Conservation (phyloP, 2,329 filamentous ascomycete genomes). For the Emericellopsis atlantica region DNA sequence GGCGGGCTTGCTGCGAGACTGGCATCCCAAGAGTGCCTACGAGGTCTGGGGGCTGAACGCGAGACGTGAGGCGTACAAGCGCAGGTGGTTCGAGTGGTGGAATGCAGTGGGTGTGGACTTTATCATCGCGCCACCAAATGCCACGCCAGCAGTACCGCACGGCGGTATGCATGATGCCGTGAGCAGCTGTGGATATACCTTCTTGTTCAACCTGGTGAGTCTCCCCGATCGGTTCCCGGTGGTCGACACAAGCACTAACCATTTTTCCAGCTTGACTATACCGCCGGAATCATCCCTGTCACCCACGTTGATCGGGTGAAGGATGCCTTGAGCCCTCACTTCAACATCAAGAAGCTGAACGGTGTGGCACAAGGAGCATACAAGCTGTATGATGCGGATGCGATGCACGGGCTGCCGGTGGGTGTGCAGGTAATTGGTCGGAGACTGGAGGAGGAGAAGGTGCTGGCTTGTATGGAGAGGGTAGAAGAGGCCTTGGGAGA, state of each 20-base stretch:
- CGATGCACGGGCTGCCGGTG: constrained; percentile 81
- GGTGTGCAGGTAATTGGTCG: constrained; percentile 74
- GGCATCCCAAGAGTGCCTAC: constrained; percentile 59
- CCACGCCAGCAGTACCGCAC: constrained; percentile 79
- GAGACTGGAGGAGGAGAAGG: constrained; percentile 77
- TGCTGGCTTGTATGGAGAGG: constrained; percentile 66
- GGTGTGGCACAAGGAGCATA: constrained; percentile 74
- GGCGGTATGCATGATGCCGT: constrained; percentile 77
- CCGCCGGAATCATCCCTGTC: constrained; percentile 69
- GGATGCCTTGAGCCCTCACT: constrained; percentile 51
- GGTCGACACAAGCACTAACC: constrained; percentile 2
- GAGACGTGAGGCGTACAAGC: constrained; percentile 65
- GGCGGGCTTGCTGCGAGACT: constrained; percentile 64
- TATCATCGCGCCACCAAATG: constrained; percentile 74
- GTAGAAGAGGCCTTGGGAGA: constrained; percentile 62
- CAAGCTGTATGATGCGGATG: constrained; percentile 67
- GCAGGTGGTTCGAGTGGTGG: constrained; percentile 79
- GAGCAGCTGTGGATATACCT: constrained; percentile 83
- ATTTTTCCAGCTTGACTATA: constrained; percentile 62
- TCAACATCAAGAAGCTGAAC: constrained; percentile 55
- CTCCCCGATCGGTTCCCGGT: background rate
- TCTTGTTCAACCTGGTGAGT: constrained; percentile 72
- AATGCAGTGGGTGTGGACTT: constrained; percentile 60
- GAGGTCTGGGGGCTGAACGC: constrained; percentile 77
- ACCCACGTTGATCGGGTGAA: constrained; percentile 64